Conservation (phyloP, 2,329 filamentous ascomycete genomes). For the Daldinia sp. region DNA sequence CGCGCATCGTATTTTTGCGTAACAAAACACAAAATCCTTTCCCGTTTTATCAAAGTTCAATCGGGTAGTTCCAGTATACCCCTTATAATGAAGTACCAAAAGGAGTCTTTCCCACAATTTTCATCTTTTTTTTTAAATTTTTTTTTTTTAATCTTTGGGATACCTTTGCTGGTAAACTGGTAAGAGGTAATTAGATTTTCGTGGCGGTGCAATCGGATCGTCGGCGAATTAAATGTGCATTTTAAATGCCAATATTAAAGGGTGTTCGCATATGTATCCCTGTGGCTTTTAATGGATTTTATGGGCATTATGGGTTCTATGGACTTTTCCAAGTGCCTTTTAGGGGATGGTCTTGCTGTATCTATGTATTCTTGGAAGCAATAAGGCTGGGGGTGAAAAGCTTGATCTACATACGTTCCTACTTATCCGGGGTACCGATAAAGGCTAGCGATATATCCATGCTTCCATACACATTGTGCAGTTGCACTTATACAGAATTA, state of each 20-base stretch:
- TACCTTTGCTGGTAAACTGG: background rate
- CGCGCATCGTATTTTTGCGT: background rate
- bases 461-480: too few relatives aligned
- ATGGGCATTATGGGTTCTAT: conserved; percentile 1
- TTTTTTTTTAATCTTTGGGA: too few relatives aligned
- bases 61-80: background rate
- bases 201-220: conserved; percentile 25
- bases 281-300: conserved; percentile 4
- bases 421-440: background rate
- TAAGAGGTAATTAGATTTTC: background rate
- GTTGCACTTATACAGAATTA: background rate
- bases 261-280: conserved; percentile 26
- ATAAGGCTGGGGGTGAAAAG: background rate
- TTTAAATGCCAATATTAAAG: conserved; percentile 23
- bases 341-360: conserved; percentile 1
- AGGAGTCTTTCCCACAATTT: conserved; percentile 1
- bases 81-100: conserved; percentile 10
- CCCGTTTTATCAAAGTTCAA: background rate
- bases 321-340: conserved; percentile 11
- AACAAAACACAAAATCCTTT: background rate
- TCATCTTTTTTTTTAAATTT: too few relatives aligned
- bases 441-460: background rate
- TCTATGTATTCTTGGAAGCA: conserved; percentile 1
- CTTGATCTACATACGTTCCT: background rate
- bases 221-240: conserved; percentile 11